Percentiles rank a stretch among this genome's conserved stretches.
Evolutionary conservation across 768 basidiomycete species (phyloP).

Genomic region (Lactarius indigo): DNA sequence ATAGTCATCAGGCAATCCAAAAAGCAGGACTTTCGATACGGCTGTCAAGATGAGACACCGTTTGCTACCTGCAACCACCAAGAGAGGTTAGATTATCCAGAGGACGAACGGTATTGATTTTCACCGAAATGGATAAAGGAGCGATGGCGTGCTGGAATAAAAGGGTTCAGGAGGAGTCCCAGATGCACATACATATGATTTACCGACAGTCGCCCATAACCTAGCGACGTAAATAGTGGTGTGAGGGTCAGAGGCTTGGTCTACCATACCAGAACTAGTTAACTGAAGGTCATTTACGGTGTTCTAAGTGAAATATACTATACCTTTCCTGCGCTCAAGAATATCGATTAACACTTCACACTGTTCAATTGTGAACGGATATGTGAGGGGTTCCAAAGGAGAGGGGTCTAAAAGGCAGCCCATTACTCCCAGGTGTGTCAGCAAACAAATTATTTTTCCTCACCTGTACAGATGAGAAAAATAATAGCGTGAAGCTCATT

Average conservation of each 20-base stretch:
- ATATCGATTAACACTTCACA: neutral
- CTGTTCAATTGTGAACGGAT: neutral
- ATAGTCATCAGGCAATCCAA: slow-evolving; percentile 3
- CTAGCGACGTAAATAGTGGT: neutral
- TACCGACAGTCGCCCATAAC: neutral
- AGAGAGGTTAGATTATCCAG: neutral
- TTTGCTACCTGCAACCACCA: neutral
- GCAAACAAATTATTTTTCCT: neutral
- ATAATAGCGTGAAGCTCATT: neutral
- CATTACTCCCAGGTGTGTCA: neutral
- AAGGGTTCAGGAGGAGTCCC: neutral
- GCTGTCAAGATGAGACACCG: neutral
- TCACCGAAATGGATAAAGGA: neutral
- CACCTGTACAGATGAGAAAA: neutral
- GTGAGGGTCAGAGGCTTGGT: neutral
- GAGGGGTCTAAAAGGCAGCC: neutral
- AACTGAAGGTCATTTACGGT: neutral
- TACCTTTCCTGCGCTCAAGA: neutral
- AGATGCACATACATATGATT: neutral
- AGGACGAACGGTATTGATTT: neutral
- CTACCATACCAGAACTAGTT: neutral
- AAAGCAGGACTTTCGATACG: neutral
- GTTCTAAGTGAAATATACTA: neutral
- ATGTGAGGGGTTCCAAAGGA: neutral
- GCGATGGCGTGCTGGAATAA: neutral